phyloP scores from a whole-genome alignment of 1,284 basidiomycete species.

The Cutaneotrichosporon spelunceum region DNA sequence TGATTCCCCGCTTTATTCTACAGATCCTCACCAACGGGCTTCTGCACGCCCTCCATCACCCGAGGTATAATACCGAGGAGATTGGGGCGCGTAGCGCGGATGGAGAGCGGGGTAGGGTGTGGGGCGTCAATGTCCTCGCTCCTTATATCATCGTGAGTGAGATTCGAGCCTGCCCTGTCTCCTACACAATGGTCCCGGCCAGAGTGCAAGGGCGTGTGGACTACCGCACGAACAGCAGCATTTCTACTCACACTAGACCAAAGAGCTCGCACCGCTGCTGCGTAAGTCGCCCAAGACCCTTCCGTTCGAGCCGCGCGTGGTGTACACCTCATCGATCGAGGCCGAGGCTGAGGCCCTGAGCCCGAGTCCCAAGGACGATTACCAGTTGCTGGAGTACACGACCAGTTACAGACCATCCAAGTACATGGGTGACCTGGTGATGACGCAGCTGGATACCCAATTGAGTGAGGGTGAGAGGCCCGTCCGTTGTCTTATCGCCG shows the following conservation, averaged over 20 bases:
- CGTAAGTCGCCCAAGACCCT: slow-evolving; percentile 38
- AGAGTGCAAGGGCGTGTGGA: background rate
- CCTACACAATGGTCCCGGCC: background rate
- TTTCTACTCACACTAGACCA: slow-evolving; percentile 33
- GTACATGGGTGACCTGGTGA: slow-evolving; percentile 73
- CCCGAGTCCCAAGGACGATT: slow-evolving; percentile 58
- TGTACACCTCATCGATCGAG: slow-evolving; percentile 78
- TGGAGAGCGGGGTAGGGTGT: slow-evolving; percentile 74
- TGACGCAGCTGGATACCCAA: slow-evolving; percentile 57
- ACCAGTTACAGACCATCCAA: slow-evolving; percentile 72
- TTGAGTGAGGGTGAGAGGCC: slow-evolving; percentile 49
- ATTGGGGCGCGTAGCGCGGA: slow-evolving; percentile 60
- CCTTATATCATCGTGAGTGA: slow-evolving; percentile 72
- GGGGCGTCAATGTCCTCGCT: slow-evolving; percentile 81
- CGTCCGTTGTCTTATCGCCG: slow-evolving; percentile 62
- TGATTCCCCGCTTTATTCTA: slow-evolving; percentile 57
- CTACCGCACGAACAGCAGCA: too few species aligned
- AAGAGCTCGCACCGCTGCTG: slow-evolving; percentile 46
- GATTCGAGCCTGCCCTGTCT: background rate
- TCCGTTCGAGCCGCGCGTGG: slow-evolving; percentile 59
- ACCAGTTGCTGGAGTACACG: slow-evolving; percentile 64
- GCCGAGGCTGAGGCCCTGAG: slow-evolving; percentile 59
- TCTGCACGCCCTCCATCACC: slow-evolving; percentile 58
- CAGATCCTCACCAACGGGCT: slow-evolving; percentile 57
- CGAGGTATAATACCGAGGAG: slow-evolving; percentile 63